These are phyloP conservation scores for Penicillium malachiteum DNA, from an alignment of 495 filamentous ascomycete species.

Conservation along the genomic window DNA sequence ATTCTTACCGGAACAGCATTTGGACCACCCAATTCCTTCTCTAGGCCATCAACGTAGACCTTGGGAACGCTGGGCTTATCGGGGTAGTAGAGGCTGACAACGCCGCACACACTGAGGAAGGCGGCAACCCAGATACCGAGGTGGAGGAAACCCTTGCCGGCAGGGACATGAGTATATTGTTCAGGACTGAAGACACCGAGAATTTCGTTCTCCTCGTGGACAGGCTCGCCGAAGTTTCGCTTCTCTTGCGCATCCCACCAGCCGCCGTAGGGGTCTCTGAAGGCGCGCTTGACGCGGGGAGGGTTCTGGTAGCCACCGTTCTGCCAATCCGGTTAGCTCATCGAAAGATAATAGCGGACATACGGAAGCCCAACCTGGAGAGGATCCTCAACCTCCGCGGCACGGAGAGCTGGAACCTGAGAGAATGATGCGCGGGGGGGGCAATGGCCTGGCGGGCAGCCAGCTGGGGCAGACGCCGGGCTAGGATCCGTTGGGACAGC, in stretches of 20 bases:
- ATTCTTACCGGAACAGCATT: conserved; percentile 42
- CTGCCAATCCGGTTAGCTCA: conserved; percentile 44
- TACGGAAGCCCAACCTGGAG: conserved; percentile 60
- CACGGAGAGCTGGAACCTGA: conserved; percentile 49
- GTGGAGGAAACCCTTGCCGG: conserved; percentile 70
- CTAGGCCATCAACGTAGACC: conserved; percentile 79
- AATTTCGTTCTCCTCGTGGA: conserved; percentile 96
- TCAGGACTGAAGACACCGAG: conserved; percentile 87
- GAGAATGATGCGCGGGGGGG: conserved; percentile 56
- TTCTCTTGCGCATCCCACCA: conserved; percentile 99
- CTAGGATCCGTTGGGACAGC: conserved; percentile 61
- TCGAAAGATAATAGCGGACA: not conserved
- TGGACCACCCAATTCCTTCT: conserved; percentile 80
- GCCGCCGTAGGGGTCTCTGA: conserved; percentile 87
- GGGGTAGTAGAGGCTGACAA: conserved; percentile 74
- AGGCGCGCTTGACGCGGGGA: conserved; percentile 73
- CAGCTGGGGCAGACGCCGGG: conserved; percentile 47
- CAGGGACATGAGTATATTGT: conserved; percentile 79
- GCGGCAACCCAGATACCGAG: conserved; percentile 70
- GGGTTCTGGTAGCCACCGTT: conserved; percentile 94
- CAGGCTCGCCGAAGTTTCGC: conserved; percentile 90
- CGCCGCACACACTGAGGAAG: conserved; percentile 68
- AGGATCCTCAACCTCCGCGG: conserved; percentile 71
- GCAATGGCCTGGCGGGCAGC: conserved; percentile 46
- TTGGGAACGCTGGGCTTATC: conserved; percentile 76